Evolutionary conservation across 495 filamentous ascomycete species (phyloP).

Genomic region (Penicillium bialowiezense): DNA sequence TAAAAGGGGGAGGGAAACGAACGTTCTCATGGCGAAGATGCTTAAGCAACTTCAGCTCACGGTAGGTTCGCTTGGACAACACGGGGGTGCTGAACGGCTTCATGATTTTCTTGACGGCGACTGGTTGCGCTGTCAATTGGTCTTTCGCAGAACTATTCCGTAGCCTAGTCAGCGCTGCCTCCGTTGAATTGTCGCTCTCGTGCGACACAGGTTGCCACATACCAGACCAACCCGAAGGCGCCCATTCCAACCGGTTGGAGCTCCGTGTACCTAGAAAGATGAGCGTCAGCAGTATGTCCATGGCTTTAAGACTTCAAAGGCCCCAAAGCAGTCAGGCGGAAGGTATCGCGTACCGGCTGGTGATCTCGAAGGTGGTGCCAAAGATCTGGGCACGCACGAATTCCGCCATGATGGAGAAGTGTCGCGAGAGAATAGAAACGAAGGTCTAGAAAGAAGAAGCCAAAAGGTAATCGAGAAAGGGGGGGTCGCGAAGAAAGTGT

Average conservation of each 20-base stretch:
- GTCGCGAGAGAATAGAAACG: conserved; percentile 3
- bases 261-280: conserved; percentile 77
- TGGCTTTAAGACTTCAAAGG: too few relatives aligned
- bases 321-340: conserved; percentile 4
- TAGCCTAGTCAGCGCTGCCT: conserved; percentile 14
- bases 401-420: conserved; percentile 71
- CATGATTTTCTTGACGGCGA: conserved; percentile 99
- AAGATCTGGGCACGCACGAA: conserved; percentile 99
- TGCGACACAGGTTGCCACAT: conserved; percentile 34
- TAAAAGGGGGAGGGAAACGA: background rate
- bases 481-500: conserved; percentile 17
- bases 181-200: conserved; percentile 1
- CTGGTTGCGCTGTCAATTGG: conserved; percentile 90
- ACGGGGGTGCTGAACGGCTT: conserved; percentile 99
- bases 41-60: conserved; percentile 95
- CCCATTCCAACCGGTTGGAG: conserved; percentile 99
- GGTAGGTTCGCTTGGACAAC: conserved; percentile 93
- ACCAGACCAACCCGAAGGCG: conserved; percentile 98
- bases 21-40: conserved; percentile 97
- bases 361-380: conserved; percentile 99
- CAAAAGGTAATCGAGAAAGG: background rate
- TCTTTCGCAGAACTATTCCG: conserved; percentile 82
- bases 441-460: conserved; percentile 2
- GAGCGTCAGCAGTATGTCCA: conserved; percentile 10
- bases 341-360: conserved; percentile 71